Percentiles rank a stretch among this genome's conserved stretches.
Conservation (phyloP, 352 stramenopile genomes). For the Plasmopara halstedii region DNA sequence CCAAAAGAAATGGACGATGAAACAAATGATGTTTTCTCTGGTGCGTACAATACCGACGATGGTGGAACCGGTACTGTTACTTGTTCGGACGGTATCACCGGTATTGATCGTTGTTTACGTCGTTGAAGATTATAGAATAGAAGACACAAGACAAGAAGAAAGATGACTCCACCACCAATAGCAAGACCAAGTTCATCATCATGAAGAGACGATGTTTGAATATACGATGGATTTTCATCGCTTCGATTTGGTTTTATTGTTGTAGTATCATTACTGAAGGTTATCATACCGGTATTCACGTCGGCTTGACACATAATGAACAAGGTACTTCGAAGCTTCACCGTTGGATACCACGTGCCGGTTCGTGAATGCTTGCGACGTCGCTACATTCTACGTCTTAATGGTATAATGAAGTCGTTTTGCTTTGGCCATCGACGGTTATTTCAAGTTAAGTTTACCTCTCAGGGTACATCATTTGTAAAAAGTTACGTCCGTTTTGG, state of each 20-base stretch:
- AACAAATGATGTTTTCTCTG: slow-evolving; percentile 12
- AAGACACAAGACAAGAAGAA: slow-evolving; percentile 13
- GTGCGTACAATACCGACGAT: slow-evolving; percentile 3
- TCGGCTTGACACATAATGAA: no score
- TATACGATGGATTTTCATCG: slow-evolving; percentile 3
- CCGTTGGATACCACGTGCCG: slow-evolving; percentile 10
- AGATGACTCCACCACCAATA: slow-evolving; percentile 15
- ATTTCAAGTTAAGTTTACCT: no score
- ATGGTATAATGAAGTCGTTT: no score
- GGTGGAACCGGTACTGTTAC: no score
- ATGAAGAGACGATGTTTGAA: slow-evolving; percentile 1
- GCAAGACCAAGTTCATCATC: slow-evolving; percentile 20
- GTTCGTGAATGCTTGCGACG: slow-evolving; percentile 11
- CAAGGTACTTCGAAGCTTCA: not conserved
- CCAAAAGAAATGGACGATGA: slow-evolving; percentile 17
- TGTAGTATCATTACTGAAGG: no score
- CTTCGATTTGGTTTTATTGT: slow-evolving; percentile 7
- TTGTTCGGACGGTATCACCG: no score
- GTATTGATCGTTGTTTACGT: slow-evolving; percentile 1
- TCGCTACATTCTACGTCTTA: no score
- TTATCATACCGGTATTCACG: no score
- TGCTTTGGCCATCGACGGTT: no score
- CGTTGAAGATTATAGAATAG: slow-evolving; percentile 17
- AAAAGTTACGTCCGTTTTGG: no score
- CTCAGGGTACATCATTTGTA: no score